Percentiles rank a stretch among this genome's conserved stretches.
These are phyloP conservation scores for Quercus bicolor DNA, from an alignment of 306 rosid species.

Conservation along the genomic window DNA sequence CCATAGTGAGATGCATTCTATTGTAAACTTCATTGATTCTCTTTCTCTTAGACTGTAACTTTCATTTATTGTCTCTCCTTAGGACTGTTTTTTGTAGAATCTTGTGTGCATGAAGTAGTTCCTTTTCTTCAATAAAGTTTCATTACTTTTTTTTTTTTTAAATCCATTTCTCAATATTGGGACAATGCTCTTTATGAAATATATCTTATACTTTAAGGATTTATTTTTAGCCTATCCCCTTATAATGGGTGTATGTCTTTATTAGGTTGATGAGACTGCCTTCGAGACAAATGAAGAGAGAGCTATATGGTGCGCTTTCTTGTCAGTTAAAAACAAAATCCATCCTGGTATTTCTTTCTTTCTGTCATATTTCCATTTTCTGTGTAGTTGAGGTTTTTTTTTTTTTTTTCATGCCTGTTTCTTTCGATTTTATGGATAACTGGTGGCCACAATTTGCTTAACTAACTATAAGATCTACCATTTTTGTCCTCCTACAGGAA, in stretches of 20 bases:
- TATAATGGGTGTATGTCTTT: slow-evolving; percentile 6
- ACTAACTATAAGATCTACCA: slow-evolving; percentile 4
- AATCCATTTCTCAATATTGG: neutral
- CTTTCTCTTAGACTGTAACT: too few species aligned
- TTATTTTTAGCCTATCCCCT: neutral
- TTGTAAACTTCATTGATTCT: too few species aligned
- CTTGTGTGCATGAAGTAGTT: too few species aligned
- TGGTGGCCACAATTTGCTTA: neutral
- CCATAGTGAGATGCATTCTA: too few species aligned
- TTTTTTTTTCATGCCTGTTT: neutral
- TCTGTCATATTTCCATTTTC: neutral
- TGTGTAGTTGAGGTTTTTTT: neutral
- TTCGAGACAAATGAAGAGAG: slow-evolving; percentile 78
- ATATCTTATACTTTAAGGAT: neutral
- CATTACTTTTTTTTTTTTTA: too few species aligned
- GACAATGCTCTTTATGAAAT: neutral
- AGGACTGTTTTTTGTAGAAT: too few species aligned
- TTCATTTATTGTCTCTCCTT: too few species aligned
- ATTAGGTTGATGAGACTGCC: slow-evolving; percentile 69
- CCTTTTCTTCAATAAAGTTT: too few species aligned
- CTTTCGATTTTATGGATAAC: neutral
- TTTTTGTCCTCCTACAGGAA: slow-evolving; percentile 40
- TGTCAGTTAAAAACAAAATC: slow-evolving; percentile 49
- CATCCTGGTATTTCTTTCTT: slow-evolving; percentile 46
- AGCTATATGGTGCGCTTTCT: slow-evolving; percentile 67